Percentiles rank a stretch among this genome's conserved stretches.
These are phyloP conservation scores for Sporobolomyces pararoseus DNA, from an alignment of 768 basidiomycete genomes.

Conservation along the genomic window DNA sequence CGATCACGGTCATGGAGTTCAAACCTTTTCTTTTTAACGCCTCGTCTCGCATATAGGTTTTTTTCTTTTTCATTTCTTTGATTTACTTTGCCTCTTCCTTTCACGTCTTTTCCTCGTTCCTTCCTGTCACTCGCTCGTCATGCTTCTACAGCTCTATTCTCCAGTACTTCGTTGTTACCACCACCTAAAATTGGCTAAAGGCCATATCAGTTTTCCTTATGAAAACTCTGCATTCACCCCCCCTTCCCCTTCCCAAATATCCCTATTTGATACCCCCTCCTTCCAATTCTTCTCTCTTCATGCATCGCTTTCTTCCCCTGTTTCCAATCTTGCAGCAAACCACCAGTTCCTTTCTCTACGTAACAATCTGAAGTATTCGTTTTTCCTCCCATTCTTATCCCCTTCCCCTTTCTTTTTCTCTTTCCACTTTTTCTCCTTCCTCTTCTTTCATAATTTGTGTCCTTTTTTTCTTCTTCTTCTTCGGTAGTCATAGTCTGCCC, in stretches of 20 bases:
- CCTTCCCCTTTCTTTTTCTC: neutral
- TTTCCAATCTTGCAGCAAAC: neutral
- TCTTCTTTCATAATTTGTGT: too few relatives aligned
- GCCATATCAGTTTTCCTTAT: neutral
- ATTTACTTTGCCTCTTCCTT: neutral
- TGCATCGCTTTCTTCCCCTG: neutral
- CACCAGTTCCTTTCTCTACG: too few relatives aligned
- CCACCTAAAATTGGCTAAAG: conserved; percentile 22
- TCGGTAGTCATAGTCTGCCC: too few relatives aligned
- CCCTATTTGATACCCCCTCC: neutral
- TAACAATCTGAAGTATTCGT: conserved; percentile 9
- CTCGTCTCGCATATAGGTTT: neutral
- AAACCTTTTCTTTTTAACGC: too few relatives aligned
- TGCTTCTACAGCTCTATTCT: neutral
- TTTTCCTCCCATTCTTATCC: neutral
- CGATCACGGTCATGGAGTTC: too few relatives aligned
- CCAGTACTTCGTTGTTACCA: conserved; percentile 21
- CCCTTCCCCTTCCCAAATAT: neutral
- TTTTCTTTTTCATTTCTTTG: neutral
- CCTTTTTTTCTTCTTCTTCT: too few relatives aligned
- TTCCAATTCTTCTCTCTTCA: neutral
- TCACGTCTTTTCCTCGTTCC: neutral
- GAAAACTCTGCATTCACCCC: neutral
- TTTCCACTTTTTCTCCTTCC: neutral
- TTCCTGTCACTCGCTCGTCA: neutral